Conservation (phyloP, 2,329 filamentous ascomycete genomes). For the Stenocarpella maydis region DNA sequence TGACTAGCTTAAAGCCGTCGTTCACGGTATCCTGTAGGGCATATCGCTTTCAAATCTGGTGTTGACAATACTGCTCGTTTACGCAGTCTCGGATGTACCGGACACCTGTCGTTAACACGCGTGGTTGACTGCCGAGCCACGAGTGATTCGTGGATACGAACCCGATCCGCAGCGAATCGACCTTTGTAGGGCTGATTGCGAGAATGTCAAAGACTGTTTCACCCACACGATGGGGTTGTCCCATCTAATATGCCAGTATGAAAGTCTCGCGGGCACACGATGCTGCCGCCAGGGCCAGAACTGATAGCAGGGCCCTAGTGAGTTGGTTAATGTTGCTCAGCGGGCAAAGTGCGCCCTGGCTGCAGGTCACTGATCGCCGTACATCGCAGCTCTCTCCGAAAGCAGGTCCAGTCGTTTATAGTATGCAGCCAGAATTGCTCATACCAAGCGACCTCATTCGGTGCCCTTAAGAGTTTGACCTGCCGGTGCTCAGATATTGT, state of each 20-base stretch:
- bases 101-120: background rate
- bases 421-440: background rate
- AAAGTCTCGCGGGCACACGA: background rate
- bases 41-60: background rate
- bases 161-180: background rate
- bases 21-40: too few relatives aligned
- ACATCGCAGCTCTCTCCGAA: background rate
- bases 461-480: background rate
- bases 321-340: background rate
- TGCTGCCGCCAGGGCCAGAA: background rate
- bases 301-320: too few relatives aligned
- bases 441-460: background rate
- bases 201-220: background rate
- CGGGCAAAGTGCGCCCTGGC: background rate
- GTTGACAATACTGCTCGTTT: background rate
- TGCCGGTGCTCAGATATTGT: background rate
- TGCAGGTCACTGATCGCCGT: background rate
- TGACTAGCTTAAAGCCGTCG: background rate
- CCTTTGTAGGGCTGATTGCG: background rate
- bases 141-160: slow-evolving; percentile 3
- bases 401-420: background rate
- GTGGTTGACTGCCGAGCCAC: slow-evolving; percentile 8
- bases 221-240: background rate
- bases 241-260: background rate
- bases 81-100: background rate